Percentiles rank a stretch among this genome's conserved stretches.
Conservation (phyloP, 192 early-diverging fungal genomes). For the Helicostylum pulchrum region DNA sequence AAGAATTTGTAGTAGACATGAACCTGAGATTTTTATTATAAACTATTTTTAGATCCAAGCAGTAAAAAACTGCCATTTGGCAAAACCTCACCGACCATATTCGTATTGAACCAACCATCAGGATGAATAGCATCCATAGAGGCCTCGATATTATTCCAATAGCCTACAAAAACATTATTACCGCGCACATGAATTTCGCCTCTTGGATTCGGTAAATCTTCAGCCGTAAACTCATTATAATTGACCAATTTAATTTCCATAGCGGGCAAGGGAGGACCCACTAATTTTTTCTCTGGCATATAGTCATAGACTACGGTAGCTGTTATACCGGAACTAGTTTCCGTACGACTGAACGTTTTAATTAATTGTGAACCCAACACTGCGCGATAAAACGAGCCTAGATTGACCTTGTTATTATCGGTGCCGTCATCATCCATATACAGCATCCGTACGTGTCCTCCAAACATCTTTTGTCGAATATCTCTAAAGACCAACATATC, state of each 20-base stretch:
- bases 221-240: constrained; percentile 65
- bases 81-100: constrained; percentile 63
- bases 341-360: constrained; percentile 45
- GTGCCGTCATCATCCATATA: constrained; percentile 20
- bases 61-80: constrained; percentile 34
- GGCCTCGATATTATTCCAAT: constrained; percentile 73
- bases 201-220: constrained; percentile 70
- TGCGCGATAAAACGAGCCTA: constrained; percentile 50
- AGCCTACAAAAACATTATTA: constrained; percentile 71
- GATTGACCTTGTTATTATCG: neutral
- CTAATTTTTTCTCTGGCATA: constrained; percentile 45
- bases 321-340: constrained; percentile 35
- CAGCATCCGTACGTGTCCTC: constrained; percentile 34
- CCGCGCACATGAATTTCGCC: constrained; percentile 89
- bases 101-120: constrained; percentile 86
- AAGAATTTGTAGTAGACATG: too few species aligned
- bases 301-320: constrained; percentile 40
- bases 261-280: constrained; percentile 57
- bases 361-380: constrained; percentile 60
- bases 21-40: neutral
- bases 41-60: constrained; percentile 13
- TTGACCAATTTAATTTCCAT: constrained; percentile 77
- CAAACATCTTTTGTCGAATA: constrained; percentile 36
- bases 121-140: constrained; percentile 67
- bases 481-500: constrained; percentile 44